Percentiles rank a stretch among this genome's conserved stretches.
phyloP scores from a whole-genome alignment of 257 asterid species.

The Nicotiana otophora region DNA sequence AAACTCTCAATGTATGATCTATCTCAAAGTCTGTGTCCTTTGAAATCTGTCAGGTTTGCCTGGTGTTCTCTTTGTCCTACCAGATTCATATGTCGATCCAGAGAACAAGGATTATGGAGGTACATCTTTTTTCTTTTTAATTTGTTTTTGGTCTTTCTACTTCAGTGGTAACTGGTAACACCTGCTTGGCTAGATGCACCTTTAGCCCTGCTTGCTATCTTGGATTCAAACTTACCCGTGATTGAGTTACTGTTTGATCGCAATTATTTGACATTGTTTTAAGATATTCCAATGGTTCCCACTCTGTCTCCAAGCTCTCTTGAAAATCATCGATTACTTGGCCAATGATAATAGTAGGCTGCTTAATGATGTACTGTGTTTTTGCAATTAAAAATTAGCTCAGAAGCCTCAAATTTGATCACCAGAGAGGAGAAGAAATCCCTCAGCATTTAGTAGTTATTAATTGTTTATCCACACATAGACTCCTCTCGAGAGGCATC shows the following conservation, averaged over 20 bases:
- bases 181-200: neutral
- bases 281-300: neutral
- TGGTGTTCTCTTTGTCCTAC: conserved; percentile 93
- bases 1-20: neutral
- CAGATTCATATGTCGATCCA: conserved; percentile 96
- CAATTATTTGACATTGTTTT: neutral
- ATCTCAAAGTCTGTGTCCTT: neutral
- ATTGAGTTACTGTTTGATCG: neutral
- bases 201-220: neutral
- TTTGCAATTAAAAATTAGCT: neutral
- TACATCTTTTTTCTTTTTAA: conserved; percentile 12
- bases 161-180: neutral
- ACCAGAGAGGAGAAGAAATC: neutral
- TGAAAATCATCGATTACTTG: neutral
- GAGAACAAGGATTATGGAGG: conserved; percentile 99
- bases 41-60: conserved; percentile 55
- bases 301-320: neutral
- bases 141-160: neutral
- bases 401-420: neutral
- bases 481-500: neutral
- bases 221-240: neutral
- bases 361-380: neutral
- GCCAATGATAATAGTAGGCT: neutral
- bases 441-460: neutral
- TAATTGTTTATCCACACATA: neutral